Evolutionary conservation across 2,329 filamentous ascomycete species (phyloP).

Genomic region (Colletotrichum navitas): DNA sequence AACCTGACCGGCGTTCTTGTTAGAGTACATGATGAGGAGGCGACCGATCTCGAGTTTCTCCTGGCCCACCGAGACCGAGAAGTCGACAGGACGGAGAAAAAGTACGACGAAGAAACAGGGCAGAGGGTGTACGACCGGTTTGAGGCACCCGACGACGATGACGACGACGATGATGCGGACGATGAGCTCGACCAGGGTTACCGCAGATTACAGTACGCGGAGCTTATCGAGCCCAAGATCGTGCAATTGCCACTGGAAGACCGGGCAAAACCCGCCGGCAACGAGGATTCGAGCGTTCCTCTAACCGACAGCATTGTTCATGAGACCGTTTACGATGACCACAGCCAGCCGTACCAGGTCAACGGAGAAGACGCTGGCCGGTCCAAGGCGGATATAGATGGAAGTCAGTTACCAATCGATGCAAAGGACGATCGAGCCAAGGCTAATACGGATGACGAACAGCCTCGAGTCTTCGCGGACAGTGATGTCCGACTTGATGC

Average conservation of each 20-base stretch:
- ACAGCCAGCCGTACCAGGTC: conserved; percentile 25
- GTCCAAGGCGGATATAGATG: conserved; percentile 44
- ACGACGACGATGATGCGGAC: conserved; percentile 69
- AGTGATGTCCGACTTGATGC: background rate
- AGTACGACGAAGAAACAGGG: conserved; percentile 75
- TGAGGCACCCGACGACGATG: conserved; percentile 75
- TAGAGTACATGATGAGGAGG: conserved; percentile 64
- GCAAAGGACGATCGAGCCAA: conserved; percentile 39
- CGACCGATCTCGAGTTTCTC: conserved; percentile 67
- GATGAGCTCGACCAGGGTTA: conserved; percentile 70
- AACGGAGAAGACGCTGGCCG: conserved; percentile 37
- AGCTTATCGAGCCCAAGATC: conserved; percentile 77
- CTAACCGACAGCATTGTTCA: conserved; percentile 44
- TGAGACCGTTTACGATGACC: conserved; percentile 43
- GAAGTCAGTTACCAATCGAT: conserved; percentile 48
- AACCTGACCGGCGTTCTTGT: conserved; percentile 76
- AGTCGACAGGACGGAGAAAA: conserved; percentile 66
- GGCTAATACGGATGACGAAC: conserved; percentile 33
- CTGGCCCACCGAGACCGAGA: conserved; percentile 78
- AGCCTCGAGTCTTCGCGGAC: conserved; percentile 11
- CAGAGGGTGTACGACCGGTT: conserved; percentile 82
- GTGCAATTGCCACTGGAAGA: conserved; percentile 57
- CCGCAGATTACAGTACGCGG: conserved; percentile 69
- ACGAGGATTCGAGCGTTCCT: conserved; percentile 40
- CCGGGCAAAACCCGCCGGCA: conserved; percentile 44